A percentile compares a stretch with the other conserved stretches of the same genome.
Conservation (phyloP, 2,329 filamentous ascomycete species). For the Ramichloridium luteum region DNA sequence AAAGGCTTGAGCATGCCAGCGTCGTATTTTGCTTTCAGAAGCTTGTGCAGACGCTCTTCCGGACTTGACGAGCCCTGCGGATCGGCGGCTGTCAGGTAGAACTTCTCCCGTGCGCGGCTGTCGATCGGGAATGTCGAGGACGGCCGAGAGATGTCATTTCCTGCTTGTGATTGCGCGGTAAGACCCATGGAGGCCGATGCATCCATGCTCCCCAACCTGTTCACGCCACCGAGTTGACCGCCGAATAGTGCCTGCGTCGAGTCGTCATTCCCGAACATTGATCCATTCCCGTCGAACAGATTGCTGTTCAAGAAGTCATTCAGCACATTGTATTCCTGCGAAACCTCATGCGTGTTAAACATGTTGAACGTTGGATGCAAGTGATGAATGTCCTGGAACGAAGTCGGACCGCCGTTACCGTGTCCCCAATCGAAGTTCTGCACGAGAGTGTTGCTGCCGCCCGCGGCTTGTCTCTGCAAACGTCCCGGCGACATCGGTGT, state of each 20-base stretch:
- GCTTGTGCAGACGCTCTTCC: conserved; percentile 87
- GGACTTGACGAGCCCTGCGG: conserved; percentile 76
- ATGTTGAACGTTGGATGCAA: conserved; percentile 84
- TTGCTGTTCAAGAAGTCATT: conserved; percentile 94
- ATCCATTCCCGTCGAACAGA: conserved; percentile 56
- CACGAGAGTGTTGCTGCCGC: conserved; percentile 42
- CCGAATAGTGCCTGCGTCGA: conserved; percentile 41
- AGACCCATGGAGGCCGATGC: conserved; percentile 18
- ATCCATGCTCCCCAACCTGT: conserved; percentile 19
- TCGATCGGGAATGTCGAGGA: conserved; percentile 52
- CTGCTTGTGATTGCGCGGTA: conserved; percentile 32
- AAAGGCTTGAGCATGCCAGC: conserved; percentile 90
- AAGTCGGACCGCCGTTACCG: conserved; percentile 61
- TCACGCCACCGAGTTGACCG: conserved; percentile 1
- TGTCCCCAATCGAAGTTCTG: conserved; percentile 50
- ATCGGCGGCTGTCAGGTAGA: conserved; percentile 94
- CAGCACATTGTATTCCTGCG: conserved; percentile 90
- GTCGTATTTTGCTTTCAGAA: conserved; percentile 91
- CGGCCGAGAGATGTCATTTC: conserved; percentile 48
- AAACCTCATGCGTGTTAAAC: conserved; percentile 87
- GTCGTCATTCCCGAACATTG: conserved; percentile 30
- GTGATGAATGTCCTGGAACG: conserved; percentile 87
- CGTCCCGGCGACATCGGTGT: conserved; percentile 40
- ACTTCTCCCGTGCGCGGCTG: conserved; percentile 60
- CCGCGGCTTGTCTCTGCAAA: conserved; percentile 1